Evolutionary conservation across 1,284 basidiomycete genomes (phyloP).

Genomic region (Pseudozyma pruni): DNA sequence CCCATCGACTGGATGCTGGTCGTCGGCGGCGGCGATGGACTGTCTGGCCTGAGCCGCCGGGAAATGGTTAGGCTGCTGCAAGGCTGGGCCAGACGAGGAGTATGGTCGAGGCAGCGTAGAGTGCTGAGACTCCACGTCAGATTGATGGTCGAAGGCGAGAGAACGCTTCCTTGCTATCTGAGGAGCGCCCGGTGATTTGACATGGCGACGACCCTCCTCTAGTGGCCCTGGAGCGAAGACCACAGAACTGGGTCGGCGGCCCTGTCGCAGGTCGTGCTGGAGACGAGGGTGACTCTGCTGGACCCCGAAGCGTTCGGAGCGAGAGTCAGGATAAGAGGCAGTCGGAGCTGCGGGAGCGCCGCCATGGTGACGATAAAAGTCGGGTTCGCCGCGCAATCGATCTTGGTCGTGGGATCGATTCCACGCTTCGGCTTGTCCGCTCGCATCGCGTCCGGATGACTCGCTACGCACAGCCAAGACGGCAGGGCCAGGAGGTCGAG

Average conservation of each 20-base stretch:
- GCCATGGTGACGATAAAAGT: background rate
- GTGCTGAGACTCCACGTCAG: background rate
- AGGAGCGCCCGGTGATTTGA: background rate
- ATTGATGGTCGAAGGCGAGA: conserved; percentile 5
- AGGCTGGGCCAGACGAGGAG: background rate
- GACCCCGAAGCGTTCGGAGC: background rate
- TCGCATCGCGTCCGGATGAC: conserved; percentile 1
- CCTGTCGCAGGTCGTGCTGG: background rate
- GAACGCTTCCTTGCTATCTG: conserved; percentile 5
- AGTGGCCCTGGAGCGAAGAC: background rate
- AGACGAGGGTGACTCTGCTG: conserved; percentile 2
- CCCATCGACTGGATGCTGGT: too few species aligned
- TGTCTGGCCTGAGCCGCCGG: background rate
- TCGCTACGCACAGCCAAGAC: background rate
- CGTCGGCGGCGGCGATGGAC: background rate
- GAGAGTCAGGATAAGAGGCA: background rate
- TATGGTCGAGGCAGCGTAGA: background rate
- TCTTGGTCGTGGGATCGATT: background rate
- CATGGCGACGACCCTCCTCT: background rate
- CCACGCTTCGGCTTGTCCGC: background rate
- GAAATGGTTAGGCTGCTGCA: background rate
- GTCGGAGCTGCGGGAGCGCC: background rate
- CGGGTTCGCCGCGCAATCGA: background rate
- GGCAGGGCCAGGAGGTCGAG: conserved; percentile 3
- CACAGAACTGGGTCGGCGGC: conserved; percentile 6